These are phyloP conservation scores for Ocimum tenuiflorum DNA, from an alignment of 257 asterid genomes.

Conservation along the genomic window DNA sequence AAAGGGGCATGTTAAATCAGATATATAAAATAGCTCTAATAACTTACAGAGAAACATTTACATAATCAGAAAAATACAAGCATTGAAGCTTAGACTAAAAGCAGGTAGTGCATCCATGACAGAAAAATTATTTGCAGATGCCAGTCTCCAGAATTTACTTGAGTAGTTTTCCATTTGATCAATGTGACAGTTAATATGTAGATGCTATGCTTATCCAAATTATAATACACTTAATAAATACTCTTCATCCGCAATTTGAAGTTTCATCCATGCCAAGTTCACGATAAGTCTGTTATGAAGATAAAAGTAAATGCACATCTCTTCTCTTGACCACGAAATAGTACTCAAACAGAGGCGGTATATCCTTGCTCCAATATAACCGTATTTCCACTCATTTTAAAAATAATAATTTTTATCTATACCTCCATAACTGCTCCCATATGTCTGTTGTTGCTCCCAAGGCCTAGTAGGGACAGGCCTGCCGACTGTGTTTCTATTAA, in stretches of 20 bases:
- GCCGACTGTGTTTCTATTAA: constrained; percentile 45
- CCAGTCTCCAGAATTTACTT: background rate
- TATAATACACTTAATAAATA: background rate
- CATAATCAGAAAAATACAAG: background rate
- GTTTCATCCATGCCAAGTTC: background rate
- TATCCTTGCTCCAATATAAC: background rate
- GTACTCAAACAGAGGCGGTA: background rate
- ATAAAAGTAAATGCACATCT: background rate
- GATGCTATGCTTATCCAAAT: background rate
- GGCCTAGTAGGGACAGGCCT: constrained; percentile 91
- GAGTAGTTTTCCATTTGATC: background rate
- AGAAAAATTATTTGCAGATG: background rate
- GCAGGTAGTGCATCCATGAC: background rate
- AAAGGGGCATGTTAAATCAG: constrained; percentile 17
- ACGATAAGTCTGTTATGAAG: background rate
- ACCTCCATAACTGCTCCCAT: constrained; percentile 72
- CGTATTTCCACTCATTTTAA: background rate
- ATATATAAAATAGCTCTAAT: background rate
- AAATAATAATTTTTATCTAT: background rate
- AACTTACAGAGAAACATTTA: background rate
- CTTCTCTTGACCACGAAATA: background rate
- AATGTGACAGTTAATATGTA: background rate
- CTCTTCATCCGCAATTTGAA: background rate
- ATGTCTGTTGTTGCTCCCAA: constrained; percentile 76
- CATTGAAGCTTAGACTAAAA: background rate